Evolutionary conservation across 2,329 filamentous ascomycete genomes (phyloP).

Genomic region (Verticillium nubilum): DNA sequence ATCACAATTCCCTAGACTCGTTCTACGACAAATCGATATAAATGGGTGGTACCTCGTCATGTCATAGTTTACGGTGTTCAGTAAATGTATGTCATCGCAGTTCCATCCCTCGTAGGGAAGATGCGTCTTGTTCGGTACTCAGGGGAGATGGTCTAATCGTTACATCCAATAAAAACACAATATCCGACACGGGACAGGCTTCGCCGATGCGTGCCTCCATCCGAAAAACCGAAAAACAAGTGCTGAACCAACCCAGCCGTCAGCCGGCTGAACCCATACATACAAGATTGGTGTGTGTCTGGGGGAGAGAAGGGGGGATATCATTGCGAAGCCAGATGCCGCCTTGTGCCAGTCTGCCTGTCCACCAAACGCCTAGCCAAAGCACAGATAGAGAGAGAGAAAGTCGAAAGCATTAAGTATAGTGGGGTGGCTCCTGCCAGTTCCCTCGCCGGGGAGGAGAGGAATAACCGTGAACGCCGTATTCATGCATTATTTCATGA

Average conservation of each 20-base stretch:
- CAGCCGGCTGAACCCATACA: background rate
- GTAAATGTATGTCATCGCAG: background rate
- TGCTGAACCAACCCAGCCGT: background rate
- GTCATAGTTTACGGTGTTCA: background rate
- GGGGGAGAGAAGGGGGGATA: background rate
- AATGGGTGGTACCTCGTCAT: no score
- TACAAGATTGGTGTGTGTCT: background rate
- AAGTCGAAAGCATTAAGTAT: constrained; percentile 1
- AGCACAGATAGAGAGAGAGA: constrained; percentile 1
- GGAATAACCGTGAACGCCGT: background rate
- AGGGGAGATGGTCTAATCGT: background rate
- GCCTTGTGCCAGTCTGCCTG: constrained; percentile 5
- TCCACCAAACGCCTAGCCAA: background rate
- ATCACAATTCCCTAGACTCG: no score
- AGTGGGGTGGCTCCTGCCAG: background rate
- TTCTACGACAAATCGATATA: no score
- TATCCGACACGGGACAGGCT: background rate
- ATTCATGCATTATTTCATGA: background rate
- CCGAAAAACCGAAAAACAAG: background rate
- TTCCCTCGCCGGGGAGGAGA: background rate
- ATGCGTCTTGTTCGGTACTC: background rate
- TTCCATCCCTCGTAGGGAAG: background rate
- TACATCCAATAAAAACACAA: background rate
- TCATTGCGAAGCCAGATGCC: background rate
- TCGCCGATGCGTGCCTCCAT: background rate